These are phyloP conservation scores for Cladophialophora bantiana DNA, from an alignment of 2,329 filamentous ascomycete species.

Conservation along the genomic window DNA sequence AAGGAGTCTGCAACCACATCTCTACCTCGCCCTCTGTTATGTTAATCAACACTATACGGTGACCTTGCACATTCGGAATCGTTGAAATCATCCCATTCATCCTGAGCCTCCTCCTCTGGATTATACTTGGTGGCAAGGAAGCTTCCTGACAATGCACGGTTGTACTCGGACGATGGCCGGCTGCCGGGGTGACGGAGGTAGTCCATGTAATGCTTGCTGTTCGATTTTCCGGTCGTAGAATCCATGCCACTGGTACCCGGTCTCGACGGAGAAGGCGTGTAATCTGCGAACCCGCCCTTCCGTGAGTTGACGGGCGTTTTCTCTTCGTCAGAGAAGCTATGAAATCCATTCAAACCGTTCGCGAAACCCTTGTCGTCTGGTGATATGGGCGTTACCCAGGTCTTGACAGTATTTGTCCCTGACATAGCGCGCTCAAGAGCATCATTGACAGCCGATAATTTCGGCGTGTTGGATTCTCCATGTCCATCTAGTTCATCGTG, in stretches of 20 bases:
- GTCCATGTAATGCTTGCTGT: conserved; percentile 33
- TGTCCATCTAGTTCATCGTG: background rate
- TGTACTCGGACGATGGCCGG: conserved; percentile 29
- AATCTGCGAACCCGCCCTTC: background rate
- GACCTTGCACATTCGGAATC: conserved; percentile 30
- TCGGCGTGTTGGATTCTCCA: background rate
- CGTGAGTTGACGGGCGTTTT: conserved; percentile 18
- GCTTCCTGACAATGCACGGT: conserved; percentile 28
- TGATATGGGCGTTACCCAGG: background rate
- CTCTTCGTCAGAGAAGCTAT: conserved; percentile 26
- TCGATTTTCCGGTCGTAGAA: conserved; percentile 15
- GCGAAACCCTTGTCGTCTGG: conserved; percentile 12
- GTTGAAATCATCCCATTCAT: conserved; percentile 16
- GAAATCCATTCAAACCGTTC: conserved; percentile 9
- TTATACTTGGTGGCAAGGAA: conserved; percentile 27
- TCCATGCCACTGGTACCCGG: conserved; percentile 26
- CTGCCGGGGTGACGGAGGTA: conserved; percentile 34
- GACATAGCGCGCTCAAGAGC: conserved; percentile 7
- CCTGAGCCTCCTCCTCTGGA: conserved; percentile 14
- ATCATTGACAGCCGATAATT: conserved; percentile 9
- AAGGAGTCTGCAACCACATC: background rate
- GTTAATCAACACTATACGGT: conserved; percentile 37
- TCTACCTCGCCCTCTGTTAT: background rate
- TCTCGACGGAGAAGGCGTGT: conserved; percentile 23
- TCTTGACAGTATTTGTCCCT: background rate